Percentiles rank a stretch among this genome's conserved stretches.
Evolutionary conservation across 2,329 filamentous ascomycete genomes (phyloP).

Genomic region (Exophiala aquamarina): DNA sequence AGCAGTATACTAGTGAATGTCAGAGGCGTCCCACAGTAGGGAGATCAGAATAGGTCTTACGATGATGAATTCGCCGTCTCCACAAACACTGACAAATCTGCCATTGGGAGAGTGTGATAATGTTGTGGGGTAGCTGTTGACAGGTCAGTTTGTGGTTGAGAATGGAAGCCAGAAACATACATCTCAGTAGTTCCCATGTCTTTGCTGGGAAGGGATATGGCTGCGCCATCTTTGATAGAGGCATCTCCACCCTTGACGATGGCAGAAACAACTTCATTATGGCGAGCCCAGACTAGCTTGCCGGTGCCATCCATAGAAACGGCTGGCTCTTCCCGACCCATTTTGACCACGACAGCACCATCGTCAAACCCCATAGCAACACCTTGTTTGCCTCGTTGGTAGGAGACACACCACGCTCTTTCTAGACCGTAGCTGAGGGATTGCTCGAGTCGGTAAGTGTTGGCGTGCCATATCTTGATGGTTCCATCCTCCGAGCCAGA

Average conservation of each 20-base stretch:
- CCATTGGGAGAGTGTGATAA: conserved; percentile 95
- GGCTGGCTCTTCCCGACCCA: conserved; percentile 94
- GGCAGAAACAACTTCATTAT: conserved; percentile 91
- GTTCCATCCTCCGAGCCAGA: conserved; percentile 97
- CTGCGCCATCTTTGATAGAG: conserved; percentile 81
- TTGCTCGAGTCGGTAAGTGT: conserved; percentile 94
- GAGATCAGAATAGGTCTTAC: conserved; percentile 12
- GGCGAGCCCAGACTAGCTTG: conserved; percentile 93
- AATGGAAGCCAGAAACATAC: conserved; percentile 49
- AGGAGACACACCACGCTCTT: conserved; percentile 95
- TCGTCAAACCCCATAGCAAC: conserved; percentile 97
- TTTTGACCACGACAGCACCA: conserved; percentile 95
- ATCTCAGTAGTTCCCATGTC: conserved; percentile 95
- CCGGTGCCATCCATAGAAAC: conserved; percentile 96
- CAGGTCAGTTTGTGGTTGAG: conserved; percentile 15
- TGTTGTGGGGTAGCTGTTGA: conserved; percentile 65
- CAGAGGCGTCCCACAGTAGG: neutral
- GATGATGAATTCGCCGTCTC: conserved; percentile 98
- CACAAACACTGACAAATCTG: conserved; percentile 83
- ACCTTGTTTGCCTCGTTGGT: conserved; percentile 90
- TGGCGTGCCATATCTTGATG: conserved; percentile 97
- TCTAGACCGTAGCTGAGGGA: conserved; percentile 94
- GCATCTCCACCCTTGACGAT: conserved; percentile 92
- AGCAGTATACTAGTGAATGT: conserved; percentile 67
- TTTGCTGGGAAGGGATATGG: conserved; percentile 84